Percentiles rank a stretch among this genome's conserved stretches.
phyloP scores from a whole-genome alignment of 192 early-diverging fungal species.

The Allomyces arbusculus region DNA sequence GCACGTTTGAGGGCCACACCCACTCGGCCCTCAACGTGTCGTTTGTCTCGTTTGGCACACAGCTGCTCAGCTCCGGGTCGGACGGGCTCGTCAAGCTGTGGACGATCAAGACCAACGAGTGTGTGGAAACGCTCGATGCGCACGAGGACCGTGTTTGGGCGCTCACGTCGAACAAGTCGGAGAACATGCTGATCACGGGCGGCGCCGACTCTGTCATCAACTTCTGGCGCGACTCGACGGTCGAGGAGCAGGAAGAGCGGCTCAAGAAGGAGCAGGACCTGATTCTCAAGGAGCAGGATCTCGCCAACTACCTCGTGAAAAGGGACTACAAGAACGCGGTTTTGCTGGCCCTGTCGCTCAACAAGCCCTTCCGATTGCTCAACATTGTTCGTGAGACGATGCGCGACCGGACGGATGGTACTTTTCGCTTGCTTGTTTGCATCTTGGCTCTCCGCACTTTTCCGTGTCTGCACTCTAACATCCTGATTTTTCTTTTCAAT shows the following conservation, averaged over 20 bases:
- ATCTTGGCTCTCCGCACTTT: too few relatives aligned
- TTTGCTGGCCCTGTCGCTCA: conserved; percentile 63
- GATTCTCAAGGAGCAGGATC: conserved; percentile 69
- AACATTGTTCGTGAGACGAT: conserved; percentile 25
- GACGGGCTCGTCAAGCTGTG: conserved; percentile 94
- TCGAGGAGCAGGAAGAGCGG: conserved; percentile 54
- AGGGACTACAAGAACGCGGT: conserved; percentile 90
- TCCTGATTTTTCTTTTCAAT: too few relatives aligned
- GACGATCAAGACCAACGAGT: conserved; percentile 79
- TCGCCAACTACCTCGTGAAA: conserved; percentile 61
- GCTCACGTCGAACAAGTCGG: conserved; percentile 43
- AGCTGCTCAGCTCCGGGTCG: conserved; percentile 67
- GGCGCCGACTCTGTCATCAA: conserved; percentile 77
- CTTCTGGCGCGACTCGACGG: conserved; percentile 84
- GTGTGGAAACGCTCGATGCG: conserved; percentile 74
- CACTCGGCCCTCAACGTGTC: conserved; percentile 74
- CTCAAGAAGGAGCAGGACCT: conserved; percentile 48
- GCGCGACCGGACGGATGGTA: too few relatives aligned
- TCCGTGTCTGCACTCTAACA: too few relatives aligned
- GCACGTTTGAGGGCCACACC: conserved; percentile 94
- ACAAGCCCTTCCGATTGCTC: conserved; percentile 70
- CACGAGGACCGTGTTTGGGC: conserved; percentile 95
- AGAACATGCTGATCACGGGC: conserved; percentile 56
- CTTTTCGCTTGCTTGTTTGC: too few relatives aligned
- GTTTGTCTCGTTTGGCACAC: conserved; percentile 71